Conservation (phyloP, 306 rosid genomes). For the Lablab purpureus region DNA sequence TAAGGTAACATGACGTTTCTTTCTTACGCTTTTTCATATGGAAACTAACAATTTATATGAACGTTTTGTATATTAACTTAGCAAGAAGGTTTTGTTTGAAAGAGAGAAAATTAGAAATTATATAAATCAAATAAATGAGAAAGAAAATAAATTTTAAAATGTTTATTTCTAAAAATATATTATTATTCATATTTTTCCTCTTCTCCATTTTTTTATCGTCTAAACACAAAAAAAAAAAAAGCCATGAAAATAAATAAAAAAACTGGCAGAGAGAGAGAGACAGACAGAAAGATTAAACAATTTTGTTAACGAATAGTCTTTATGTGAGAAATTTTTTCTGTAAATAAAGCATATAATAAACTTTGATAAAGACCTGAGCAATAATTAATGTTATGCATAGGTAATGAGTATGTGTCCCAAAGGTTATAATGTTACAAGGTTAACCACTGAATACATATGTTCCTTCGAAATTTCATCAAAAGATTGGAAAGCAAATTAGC, state of each 20-base stretch:
- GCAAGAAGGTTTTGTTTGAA: too few relatives aligned
- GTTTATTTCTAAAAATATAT: not conserved
- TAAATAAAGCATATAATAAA: not conserved
- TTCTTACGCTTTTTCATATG: too few relatives aligned
- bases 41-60: too few relatives aligned
- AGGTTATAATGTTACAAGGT: not conserved
- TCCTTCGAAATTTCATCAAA: not conserved
- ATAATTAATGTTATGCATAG: not conserved
- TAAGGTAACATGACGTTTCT: not conserved
- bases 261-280: not conserved
- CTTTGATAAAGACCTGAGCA: conserved; percentile 3
- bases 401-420: not conserved
- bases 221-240: not conserved
- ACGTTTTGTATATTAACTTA: too few relatives aligned
- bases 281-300: not conserved
- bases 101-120: too few relatives aligned
- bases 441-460: not conserved
- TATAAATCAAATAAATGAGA: too few relatives aligned
- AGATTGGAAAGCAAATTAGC: not conserved
- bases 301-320: not conserved
- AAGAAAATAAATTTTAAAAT: too few relatives aligned
- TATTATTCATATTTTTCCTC: not conserved
- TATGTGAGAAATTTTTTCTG: not conserved
- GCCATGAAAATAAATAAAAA: not conserved
- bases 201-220: not conserved